Percentiles rank a stretch among this genome's conserved stretches.
These are phyloP conservation scores for Hygrophila difformis DNA, from an alignment of 257 asterid genomes.

Conservation along the genomic window DNA sequence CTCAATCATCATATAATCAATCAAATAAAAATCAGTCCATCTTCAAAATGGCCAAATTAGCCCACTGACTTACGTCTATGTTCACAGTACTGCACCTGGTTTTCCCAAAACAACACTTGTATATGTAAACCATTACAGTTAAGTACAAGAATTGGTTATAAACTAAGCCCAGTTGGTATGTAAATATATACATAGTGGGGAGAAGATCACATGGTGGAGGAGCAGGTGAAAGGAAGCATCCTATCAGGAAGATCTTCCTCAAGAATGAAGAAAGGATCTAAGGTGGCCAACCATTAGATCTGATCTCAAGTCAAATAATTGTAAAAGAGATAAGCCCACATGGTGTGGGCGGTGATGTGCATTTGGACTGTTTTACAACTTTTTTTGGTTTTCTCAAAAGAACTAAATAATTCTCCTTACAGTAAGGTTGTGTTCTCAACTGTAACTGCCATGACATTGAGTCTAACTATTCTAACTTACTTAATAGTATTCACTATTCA, in stretches of 20 bases:
- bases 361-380: constrained; percentile 29
- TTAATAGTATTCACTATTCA: neutral
- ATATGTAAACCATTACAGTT: neutral
- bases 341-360: constrained; percentile 31
- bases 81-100: constrained; percentile 19
- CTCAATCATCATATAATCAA: no score
- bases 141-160: neutral
- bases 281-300: constrained; percentile 1
- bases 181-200: constrained; percentile 1
- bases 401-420: constrained; percentile 18
- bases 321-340: constrained; percentile 20
- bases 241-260: neutral
- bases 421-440: constrained; percentile 17
- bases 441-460: constrained; percentile 5
- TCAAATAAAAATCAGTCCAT: no score
- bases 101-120: constrained; percentile 4
- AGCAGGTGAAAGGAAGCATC: neutral
- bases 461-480: constrained; percentile 4
- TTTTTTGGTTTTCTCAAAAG: constrained; percentile 20
- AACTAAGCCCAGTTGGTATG: constrained; percentile 11
- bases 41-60: no score
- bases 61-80: no score
- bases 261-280: no score
- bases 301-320: constrained; percentile 16
- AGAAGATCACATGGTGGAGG: neutral